Conservation (phyloP, 2,329 filamentous ascomycete genomes). For the Tolypocladium ovalisporum region DNA sequence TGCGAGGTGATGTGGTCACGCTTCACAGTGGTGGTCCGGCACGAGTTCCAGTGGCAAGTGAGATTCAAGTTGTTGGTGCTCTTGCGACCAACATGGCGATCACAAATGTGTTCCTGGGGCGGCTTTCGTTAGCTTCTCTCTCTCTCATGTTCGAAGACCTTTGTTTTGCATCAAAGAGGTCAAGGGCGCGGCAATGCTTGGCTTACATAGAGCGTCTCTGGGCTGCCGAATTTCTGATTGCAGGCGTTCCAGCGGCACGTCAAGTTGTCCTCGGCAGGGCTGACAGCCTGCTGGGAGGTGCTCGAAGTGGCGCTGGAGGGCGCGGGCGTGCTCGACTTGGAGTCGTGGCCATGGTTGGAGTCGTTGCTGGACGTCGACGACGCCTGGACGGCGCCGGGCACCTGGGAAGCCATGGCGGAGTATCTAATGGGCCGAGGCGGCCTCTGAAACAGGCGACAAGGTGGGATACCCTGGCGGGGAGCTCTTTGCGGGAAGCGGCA, state of each 20-base stretch:
- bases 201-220: constrained; percentile 51
- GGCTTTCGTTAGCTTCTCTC: neutral
- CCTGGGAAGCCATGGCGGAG: constrained; percentile 20
- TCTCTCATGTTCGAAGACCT: neutral
- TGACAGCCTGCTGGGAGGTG: constrained; percentile 27
- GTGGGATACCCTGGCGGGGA: neutral
- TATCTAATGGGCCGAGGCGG: constrained; percentile 10
- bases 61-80: constrained; percentile 98
- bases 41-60: constrained; percentile 94
- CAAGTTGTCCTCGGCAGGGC: constrained; percentile 39
- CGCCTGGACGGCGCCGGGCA: constrained; percentile 12
- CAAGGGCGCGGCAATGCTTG: neutral
- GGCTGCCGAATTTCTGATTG: constrained; percentile 44
- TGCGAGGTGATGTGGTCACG: constrained; percentile 98
- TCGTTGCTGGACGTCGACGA: constrained; percentile 16
- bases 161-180: neutral
- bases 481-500: neutral
- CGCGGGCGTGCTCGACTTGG: constrained; percentile 42
- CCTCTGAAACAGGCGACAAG: neutral
- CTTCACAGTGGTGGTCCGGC: constrained; percentile 94
- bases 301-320: constrained; percentile 37
- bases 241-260: constrained; percentile 51
- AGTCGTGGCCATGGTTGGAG: constrained; percentile 27
- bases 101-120: constrained; percentile 85
- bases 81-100: constrained; percentile 96